Conservation (phyloP, 2,329 filamentous ascomycete species). For the Xylariales sp. region DNA sequence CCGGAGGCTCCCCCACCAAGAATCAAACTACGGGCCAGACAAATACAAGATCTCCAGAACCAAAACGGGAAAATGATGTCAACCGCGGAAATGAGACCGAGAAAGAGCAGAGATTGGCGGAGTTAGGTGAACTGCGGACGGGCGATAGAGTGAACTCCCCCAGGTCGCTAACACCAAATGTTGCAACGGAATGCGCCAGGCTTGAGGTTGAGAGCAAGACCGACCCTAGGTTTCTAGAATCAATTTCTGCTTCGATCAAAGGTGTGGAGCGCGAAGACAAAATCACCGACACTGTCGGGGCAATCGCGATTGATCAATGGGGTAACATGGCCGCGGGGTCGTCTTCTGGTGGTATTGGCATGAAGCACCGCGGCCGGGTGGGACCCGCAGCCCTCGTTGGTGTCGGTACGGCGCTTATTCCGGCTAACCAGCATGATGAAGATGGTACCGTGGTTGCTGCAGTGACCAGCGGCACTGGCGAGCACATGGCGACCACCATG, state of each 20-base stretch:
- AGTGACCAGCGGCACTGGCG: constrained; percentile 91
- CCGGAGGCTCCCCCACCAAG: neutral
- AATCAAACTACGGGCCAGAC: constrained; percentile 2
- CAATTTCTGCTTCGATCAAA: neutral
- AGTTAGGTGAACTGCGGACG: constrained; percentile 5
- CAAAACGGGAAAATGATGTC: constrained; percentile 2
- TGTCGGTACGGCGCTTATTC: constrained; percentile 86
- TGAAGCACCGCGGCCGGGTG: constrained; percentile 91
- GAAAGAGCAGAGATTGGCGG: neutral
- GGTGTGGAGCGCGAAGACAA: constrained; percentile 44
- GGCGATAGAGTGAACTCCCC: constrained; percentile 2
- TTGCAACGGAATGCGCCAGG: neutral
- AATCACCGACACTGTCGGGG: constrained; percentile 91
- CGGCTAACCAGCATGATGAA: constrained; percentile 64
- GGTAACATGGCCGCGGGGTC: constrained; percentile 92
- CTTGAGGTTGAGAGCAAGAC: neutral
- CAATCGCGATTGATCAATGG: constrained; percentile 82
- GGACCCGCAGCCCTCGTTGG: constrained; percentile 92
- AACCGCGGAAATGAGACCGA: neutral
- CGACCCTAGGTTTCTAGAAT: neutral
- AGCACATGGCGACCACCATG: constrained; percentile 96
- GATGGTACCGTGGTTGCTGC: constrained; percentile 69
- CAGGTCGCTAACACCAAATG: neutral
- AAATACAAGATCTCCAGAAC: constrained; percentile 7
- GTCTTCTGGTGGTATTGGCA: constrained; percentile 95